Evolutionary conservation across 2,329 filamentous ascomycete genomes (phyloP).

Genomic region (Phoma sp.): DNA sequence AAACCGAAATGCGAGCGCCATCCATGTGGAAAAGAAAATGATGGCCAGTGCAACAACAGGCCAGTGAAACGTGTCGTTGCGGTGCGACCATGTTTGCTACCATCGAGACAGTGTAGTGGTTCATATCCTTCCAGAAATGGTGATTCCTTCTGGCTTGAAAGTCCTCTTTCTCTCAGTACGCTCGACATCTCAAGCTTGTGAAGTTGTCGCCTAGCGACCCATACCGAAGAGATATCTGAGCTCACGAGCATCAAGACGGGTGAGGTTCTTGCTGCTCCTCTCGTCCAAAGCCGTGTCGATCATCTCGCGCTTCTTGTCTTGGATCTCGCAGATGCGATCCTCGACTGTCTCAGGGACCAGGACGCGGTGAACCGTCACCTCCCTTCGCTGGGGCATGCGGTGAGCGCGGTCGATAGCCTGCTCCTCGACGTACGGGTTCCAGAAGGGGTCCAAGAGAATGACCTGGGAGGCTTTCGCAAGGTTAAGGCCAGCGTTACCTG

Average conservation of each 20-base stretch:
- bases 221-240: slow-evolving; percentile 74
- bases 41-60: neutral
- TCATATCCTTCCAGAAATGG: too few relatives aligned
- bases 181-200: too few relatives aligned
- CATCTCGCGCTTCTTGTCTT: slow-evolving; percentile 78
- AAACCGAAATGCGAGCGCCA: neutral
- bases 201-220: slow-evolving; percentile 1
- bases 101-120: too few relatives aligned
- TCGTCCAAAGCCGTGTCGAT: slow-evolving; percentile 84
- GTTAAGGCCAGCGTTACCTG: slow-evolving; percentile 86
- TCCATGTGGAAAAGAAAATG: neutral
- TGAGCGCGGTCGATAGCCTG: slow-evolving; percentile 91
- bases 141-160: neutral
- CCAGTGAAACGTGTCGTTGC: neutral
- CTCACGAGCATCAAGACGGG: slow-evolving; percentile 70
- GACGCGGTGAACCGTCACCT: slow-evolving; percentile 82
- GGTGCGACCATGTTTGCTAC: neutral
- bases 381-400: slow-evolving; percentile 78
- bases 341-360: slow-evolving; percentile 82
- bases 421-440: slow-evolving; percentile 92
- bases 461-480: slow-evolving; percentile 83
- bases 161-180: neutral
- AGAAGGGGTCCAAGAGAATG: slow-evolving; percentile 91
- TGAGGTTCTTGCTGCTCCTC: slow-evolving; percentile 70
- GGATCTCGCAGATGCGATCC: slow-evolving; percentile 81